phyloP scores from a whole-genome alignment of 78 protist genomes.

The Guillardia theta region DNA sequence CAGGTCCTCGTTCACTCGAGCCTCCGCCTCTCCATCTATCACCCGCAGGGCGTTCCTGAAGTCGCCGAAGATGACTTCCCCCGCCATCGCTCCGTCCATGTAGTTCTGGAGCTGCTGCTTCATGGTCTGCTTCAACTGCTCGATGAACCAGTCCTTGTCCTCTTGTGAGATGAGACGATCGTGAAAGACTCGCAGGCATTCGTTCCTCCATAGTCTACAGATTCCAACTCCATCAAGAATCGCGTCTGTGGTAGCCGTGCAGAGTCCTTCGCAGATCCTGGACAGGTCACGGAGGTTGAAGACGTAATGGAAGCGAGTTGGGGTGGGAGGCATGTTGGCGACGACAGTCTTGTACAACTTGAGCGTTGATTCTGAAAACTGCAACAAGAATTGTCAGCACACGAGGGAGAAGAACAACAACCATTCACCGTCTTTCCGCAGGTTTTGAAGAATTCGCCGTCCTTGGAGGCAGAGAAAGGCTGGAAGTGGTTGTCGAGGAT shows the following conservation, averaged over 20 bases:
- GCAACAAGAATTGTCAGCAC: background rate
- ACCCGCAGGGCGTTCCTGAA: background rate
- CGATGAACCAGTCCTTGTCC: constrained; percentile 74
- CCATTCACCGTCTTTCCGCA: background rate
- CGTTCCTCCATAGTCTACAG: constrained; percentile 86
- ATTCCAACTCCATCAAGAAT: background rate
- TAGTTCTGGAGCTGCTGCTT: background rate
- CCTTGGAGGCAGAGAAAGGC: background rate
- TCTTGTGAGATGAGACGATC: constrained; percentile 83
- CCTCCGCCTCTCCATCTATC: background rate
- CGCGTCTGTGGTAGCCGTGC: background rate
- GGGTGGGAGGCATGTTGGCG: constrained; percentile 83
- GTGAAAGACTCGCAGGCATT: constrained; percentile 78
- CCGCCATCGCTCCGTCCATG: background rate
- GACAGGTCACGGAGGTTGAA: constrained; percentile 91
- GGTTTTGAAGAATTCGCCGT: background rate
- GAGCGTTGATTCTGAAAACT: background rate
- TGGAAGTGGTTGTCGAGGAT: constrained; percentile 52
- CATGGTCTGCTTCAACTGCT: background rate
- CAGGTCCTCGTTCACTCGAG: background rate
- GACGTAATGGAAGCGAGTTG: constrained; percentile 85
- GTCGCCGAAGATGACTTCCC: background rate
- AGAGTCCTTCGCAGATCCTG: constrained; percentile 74
- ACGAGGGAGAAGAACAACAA: background rate
- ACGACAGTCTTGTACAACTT: background rate